These are phyloP conservation scores for Termitomyces sp. DNA, from an alignment of 768 basidiomycete species.

Conservation along the genomic window DNA sequence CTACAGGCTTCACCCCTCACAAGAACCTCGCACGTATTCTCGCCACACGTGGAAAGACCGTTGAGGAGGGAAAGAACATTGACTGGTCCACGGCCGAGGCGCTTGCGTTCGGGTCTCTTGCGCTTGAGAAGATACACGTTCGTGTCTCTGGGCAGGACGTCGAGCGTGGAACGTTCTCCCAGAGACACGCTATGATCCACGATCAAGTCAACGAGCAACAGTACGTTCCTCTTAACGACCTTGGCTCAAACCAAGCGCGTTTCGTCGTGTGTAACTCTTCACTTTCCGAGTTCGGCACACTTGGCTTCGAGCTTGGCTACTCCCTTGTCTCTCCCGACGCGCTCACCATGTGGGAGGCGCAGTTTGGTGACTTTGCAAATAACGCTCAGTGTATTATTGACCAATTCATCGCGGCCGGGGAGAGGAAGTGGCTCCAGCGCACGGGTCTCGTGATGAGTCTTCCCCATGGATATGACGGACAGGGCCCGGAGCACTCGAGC, in stretches of 20 bases:
- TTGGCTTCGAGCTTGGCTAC: slow-evolving; percentile 98
- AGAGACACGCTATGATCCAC: slow-evolving; percentile 95
- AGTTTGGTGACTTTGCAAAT: slow-evolving; percentile 98
- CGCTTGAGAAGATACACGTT: slow-evolving; percentile 90
- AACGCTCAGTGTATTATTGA: slow-evolving; percentile 98
- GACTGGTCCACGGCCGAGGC: slow-evolving; percentile 99
- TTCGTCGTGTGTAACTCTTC: slow-evolving; percentile 98
- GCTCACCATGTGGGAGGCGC: slow-evolving; percentile 97
- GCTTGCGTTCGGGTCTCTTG: slow-evolving; percentile 91
- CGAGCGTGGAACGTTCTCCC: slow-evolving; percentile 98
- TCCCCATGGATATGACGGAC: slow-evolving; percentile 97
- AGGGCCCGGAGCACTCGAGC: slow-evolving; percentile 97
- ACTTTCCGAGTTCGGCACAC: slow-evolving; percentile 89
- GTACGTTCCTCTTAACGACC: slow-evolving; percentile 86
- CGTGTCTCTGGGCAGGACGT: slow-evolving; percentile 98
- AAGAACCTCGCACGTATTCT: slow-evolving; percentile 95
- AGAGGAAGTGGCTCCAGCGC: slow-evolving; percentile 96
- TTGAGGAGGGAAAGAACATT: slow-evolving; percentile 88
- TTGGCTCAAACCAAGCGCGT: slow-evolving; percentile 82
- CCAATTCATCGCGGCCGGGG: slow-evolving; percentile 96
- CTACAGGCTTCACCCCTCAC: slow-evolving; percentile 82
- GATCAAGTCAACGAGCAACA: slow-evolving; percentile 92
- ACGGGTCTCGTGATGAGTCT: slow-evolving; percentile 85
- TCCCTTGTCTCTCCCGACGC: slow-evolving; percentile 94
- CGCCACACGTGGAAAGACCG: slow-evolving; percentile 78